Conservation (phyloP, 225 moss, liverwort and hornwort species). For the Neckera pumila region DNA sequence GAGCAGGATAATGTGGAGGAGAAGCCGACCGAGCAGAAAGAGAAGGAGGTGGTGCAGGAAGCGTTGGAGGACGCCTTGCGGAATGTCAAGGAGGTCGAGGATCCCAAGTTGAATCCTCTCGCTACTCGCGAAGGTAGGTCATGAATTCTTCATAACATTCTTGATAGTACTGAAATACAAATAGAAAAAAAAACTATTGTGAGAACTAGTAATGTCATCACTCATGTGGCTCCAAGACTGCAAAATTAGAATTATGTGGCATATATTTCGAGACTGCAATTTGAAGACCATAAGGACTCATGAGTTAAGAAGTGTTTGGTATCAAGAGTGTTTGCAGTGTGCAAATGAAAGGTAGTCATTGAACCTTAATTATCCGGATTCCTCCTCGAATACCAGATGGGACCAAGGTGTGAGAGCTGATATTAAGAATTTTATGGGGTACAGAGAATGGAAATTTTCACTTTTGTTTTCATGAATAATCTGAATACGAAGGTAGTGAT, state of each 20-base stretch:
- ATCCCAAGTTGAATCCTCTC: background rate
- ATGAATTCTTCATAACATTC: background rate
- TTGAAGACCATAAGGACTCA: background rate
- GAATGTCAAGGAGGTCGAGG: slow-evolving; percentile 5
- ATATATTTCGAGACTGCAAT: background rate
- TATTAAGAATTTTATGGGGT: background rate
- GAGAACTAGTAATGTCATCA: background rate
- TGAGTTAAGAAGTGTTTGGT: background rate
- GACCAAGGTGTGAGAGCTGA: background rate
- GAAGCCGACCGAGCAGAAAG: slow-evolving; percentile 19
- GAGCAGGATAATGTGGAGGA: slow-evolving; percentile 48
- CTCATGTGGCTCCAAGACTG: too few relatives aligned
- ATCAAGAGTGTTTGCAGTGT: background rate
- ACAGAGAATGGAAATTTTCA: background rate
- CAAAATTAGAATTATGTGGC: background rate
- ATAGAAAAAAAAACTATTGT: background rate
- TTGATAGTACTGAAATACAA: background rate
- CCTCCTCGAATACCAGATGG: background rate
- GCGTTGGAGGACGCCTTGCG: slow-evolving; percentile 17
- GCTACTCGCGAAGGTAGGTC: slow-evolving; percentile 25
- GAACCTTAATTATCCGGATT: background rate
- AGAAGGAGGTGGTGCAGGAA: slow-evolving; percentile 6
- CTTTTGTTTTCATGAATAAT: background rate
- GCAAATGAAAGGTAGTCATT: background rate
- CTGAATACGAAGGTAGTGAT: background rate